Evolutionary conservation across 306 rosid genomes (phyloP), one percentile per base, ranked within the genome.

Genomic region (Acmispon strigosus): DNA sequence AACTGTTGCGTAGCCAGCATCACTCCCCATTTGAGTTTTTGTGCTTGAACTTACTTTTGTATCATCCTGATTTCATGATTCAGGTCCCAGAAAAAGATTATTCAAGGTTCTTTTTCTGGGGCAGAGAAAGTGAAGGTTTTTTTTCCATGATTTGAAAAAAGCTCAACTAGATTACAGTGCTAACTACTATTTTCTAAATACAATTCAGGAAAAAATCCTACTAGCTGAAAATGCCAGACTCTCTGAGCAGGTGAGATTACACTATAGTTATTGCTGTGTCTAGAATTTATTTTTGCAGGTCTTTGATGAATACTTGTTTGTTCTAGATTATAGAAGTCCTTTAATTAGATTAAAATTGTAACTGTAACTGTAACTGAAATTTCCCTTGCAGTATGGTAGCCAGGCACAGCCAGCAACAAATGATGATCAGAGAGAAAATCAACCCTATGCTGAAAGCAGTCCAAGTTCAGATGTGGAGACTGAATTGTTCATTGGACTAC

Each of bases 391-490:
- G 89, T 78, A 66, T 64, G 80, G 65, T 6, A 2, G 60, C 7
- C 72, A 76, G 61, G 54, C 62, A 34, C 44, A 45, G 55, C 41
- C 77, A 67, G 60, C 53, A 45, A 14, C 43, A 32, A 37, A 15
- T 22, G 80, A 73, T 50, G 80, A 73, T 50, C 56, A 18, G 8
- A 69, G 56, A 78, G 84, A 77, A 64, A 77, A 39, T 44, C 51
- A 72, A 10, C 19, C 63, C 6, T 71, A 47, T 65, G 66, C 48
- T 37, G 88, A 88, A 62, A 84, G 89, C 69, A 81, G 79, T 61
- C 83, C 89, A 51, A 82, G 81, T 70, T 88, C 96, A 48, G 90
- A 85, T 7, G 98, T 92, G 29, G 96, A 85, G 78, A 92, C 96
- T 15, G 96, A 84, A 41, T 78, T 92, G 83, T 85, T 81, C 80